Evolutionary conservation across 2,329 filamentous ascomycete genomes (phyloP).

Genomic region (Ophiostoma perfectum): DNA sequence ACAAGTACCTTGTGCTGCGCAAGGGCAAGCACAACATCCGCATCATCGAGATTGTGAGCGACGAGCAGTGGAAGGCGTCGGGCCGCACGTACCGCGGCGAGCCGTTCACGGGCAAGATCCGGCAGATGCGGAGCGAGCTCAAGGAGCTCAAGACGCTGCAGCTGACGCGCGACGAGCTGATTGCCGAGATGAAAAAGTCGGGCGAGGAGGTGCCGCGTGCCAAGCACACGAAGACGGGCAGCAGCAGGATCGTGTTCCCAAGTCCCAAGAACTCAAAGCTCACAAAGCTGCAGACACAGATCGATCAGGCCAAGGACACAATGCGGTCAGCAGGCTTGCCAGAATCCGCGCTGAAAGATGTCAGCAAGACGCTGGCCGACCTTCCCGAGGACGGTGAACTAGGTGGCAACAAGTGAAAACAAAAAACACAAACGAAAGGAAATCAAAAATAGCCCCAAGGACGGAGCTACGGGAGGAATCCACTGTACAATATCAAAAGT

Average conservation of each 20-base stretch:
- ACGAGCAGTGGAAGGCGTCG: constrained; percentile 48
- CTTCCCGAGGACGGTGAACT: constrained; percentile 3
- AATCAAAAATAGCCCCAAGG: neutral
- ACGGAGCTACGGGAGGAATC: neutral
- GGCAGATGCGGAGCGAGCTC: constrained; percentile 40
- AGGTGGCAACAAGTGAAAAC: constrained; percentile 10
- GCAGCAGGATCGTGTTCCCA: constrained; percentile 26
- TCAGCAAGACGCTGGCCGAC: neutral
- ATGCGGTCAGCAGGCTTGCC: neutral
- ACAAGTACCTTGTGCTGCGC: constrained; percentile 53
- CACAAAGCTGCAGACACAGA: constrained; percentile 26
- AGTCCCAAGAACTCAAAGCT: constrained; percentile 4
- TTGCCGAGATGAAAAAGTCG: neutral
- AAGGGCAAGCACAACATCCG: constrained; percentile 60
- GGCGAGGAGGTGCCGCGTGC: neutral
- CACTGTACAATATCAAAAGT: constrained; percentile 9
- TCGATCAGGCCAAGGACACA: constrained; percentile 17
- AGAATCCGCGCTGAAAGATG: neutral
- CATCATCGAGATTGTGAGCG: constrained; percentile 54
- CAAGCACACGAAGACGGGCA: neutral
- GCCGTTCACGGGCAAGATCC: constrained; percentile 44
- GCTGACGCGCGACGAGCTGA: constrained; percentile 33
- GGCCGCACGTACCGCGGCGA: constrained; percentile 51
- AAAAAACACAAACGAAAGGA: neutral
- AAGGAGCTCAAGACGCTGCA: constrained; percentile 22